Conservation (phyloP, 106 monocot species). For the Allium sativum region DNA sequence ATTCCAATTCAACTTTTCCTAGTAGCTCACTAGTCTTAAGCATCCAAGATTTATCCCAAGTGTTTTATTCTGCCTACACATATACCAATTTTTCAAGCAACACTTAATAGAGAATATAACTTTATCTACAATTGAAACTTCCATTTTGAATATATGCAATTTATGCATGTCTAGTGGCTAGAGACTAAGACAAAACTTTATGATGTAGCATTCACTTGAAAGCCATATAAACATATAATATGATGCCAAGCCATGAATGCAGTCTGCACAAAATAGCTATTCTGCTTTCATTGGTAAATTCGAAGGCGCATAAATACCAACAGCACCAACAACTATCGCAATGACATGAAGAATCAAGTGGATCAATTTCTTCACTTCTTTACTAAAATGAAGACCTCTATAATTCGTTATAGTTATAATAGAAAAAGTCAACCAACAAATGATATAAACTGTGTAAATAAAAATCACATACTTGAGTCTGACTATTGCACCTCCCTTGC, state of each 20-base stretch:
- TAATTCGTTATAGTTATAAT: slow-evolving; percentile 79
- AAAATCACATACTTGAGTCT: not conserved
- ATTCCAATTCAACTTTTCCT: no score
- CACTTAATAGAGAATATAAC: no score
- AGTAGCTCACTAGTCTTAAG: no score
- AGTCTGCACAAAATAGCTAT: slow-evolving; percentile 79
- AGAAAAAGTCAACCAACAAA: not conserved
- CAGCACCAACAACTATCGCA: slow-evolving; percentile 50
- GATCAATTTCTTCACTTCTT: slow-evolving; percentile 59
- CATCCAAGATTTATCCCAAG: no score
- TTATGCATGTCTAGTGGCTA: no score
- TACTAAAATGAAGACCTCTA: slow-evolving; percentile 49
- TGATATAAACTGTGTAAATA: not conserved
- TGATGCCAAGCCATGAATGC: slow-evolving; percentile 94
- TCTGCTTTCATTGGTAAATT: slow-evolving; percentile 75
- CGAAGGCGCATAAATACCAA: slow-evolving; percentile 93
- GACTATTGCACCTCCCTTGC: slow-evolving; percentile 51
- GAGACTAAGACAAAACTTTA: not conserved
- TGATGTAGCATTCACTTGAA: slow-evolving; percentile 43
- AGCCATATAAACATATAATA: slow-evolving; percentile 58
- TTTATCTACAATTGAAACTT: no score
- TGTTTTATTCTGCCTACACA: no score
- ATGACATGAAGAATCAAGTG: slow-evolving; percentile 69
- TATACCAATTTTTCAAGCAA: no score
- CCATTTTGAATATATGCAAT: no score